Conservation (phyloP, 2,329 filamentous ascomycete species). For the Tolypocladium sp. region DNA sequence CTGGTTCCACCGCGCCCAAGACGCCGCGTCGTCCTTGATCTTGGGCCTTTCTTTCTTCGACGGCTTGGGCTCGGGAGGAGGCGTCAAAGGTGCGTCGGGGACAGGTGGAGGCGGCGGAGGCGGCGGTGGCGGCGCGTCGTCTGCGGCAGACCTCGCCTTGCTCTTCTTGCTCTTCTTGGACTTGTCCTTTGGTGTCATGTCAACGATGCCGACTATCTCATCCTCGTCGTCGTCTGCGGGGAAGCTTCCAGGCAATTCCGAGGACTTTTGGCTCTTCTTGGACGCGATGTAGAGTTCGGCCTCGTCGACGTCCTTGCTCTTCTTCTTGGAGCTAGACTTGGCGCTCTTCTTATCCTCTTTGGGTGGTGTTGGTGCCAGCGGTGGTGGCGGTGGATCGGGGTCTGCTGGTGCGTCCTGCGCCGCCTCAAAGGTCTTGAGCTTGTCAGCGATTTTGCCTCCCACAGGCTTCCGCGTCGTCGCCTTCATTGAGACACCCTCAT, state of each 20-base stretch:
- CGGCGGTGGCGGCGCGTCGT: slow-evolving; percentile 18
- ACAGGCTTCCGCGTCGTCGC: slow-evolving; percentile 35
- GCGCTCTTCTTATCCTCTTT: slow-evolving; percentile 9
- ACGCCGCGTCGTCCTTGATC: slow-evolving; percentile 60
- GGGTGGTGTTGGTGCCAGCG: slow-evolving; percentile 25
- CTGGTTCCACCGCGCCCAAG: slow-evolving; percentile 70
- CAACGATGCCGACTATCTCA: slow-evolving; percentile 41
- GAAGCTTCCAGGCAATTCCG: slow-evolving; percentile 42
- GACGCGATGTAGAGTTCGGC: slow-evolving; percentile 18
- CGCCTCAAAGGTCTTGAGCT: slow-evolving; percentile 46
- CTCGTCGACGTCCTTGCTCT: slow-evolving; percentile 24
- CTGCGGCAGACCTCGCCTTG: slow-evolving; percentile 10
- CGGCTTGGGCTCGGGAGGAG: slow-evolving; percentile 47
- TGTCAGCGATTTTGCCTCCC: slow-evolving; percentile 45
- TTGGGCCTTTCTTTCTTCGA: slow-evolving; percentile 69
- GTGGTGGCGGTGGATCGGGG: slow-evolving; percentile 23
- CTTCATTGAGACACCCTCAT: slow-evolving; percentile 30
- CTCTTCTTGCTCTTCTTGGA: slow-evolving; percentile 26
- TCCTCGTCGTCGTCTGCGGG: slow-evolving; percentile 42
- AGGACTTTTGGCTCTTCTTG: slow-evolving; percentile 18
- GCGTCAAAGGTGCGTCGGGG: slow-evolving; percentile 37
- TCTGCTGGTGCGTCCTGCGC: slow-evolving; percentile 26
- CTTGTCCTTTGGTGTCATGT: slow-evolving; percentile 34
- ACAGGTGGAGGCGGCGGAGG: slow-evolving; percentile 21
- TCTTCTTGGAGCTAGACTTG: slow-evolving; percentile 32